Percentiles rank a stretch among this genome's conserved stretches.
Evolutionary conservation across 2,329 filamentous ascomycete species (phyloP).

Genomic region (Metarhizium anisopliae): DNA sequence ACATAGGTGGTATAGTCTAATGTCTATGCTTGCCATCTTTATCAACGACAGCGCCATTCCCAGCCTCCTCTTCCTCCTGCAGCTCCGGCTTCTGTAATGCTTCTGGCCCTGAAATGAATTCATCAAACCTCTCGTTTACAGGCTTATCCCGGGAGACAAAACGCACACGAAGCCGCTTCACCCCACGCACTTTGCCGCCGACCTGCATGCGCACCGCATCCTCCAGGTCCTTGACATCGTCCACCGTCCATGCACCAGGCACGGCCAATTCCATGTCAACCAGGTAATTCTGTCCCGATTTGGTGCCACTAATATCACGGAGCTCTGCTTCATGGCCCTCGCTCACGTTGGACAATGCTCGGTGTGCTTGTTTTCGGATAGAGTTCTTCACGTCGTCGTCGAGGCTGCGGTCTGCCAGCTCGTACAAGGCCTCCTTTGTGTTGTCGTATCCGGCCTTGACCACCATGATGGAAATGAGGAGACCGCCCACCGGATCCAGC

Average conservation of each 20-base stretch:
- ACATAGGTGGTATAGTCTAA: slow-evolving; percentile 7
- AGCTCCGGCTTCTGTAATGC: slow-evolving; percentile 52
- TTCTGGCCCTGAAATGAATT: slow-evolving; percentile 57
- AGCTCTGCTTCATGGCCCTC: slow-evolving; percentile 56
- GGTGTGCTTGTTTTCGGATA: slow-evolving; percentile 56
- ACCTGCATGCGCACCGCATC: slow-evolving; percentile 62
- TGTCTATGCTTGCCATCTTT: slow-evolving; percentile 22
- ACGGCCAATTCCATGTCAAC: slow-evolving; percentile 83
- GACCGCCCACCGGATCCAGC: slow-evolving; percentile 88
- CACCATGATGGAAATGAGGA: slow-evolving; percentile 89
- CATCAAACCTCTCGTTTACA: slow-evolving; percentile 57
- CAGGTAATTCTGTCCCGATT: slow-evolving; percentile 93
- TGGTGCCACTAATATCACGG: slow-evolving; percentile 76
- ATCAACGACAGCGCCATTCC: slow-evolving; percentile 26
- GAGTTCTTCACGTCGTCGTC: slow-evolving; percentile 73
- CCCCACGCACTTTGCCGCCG: slow-evolving; percentile 70
- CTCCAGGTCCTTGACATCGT: slow-evolving; percentile 62
- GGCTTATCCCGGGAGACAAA: slow-evolving; percentile 64
- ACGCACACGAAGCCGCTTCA: slow-evolving; percentile 72
- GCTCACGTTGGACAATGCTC: slow-evolving; percentile 45
- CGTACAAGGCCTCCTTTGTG: slow-evolving; percentile 70
- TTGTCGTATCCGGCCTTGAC: slow-evolving; percentile 85
- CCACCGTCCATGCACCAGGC: slow-evolving; percentile 66
- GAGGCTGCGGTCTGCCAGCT: slow-evolving; percentile 84
- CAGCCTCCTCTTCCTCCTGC: slow-evolving; percentile 49